These are phyloP conservation scores for Elsinoe batatas DNA, from an alignment of 2,329 filamentous ascomycete species.

Conservation along the genomic window DNA sequence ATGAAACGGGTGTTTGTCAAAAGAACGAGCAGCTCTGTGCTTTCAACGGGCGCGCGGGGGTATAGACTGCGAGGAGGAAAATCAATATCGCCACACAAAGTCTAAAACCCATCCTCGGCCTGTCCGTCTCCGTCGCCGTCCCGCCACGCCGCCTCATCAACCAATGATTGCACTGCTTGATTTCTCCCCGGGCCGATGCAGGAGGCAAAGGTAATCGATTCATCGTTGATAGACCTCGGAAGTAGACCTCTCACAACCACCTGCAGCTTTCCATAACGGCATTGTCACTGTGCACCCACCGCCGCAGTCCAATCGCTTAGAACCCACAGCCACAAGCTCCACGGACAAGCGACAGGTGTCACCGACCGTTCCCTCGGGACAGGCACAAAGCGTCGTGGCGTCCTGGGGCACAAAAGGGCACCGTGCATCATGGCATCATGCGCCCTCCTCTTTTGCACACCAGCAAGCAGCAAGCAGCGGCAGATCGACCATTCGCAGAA, in stretches of 20 bases:
- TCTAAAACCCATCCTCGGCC: background rate
- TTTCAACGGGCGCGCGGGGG: background rate
- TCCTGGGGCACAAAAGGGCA: background rate
- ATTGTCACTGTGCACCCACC: background rate
- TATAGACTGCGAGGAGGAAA: no score
- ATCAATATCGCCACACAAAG: slow-evolving; percentile 8
- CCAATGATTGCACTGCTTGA: background rate
- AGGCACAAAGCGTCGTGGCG: background rate
- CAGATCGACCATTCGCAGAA: background rate
- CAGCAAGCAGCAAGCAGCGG: background rate
- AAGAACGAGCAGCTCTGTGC: background rate
- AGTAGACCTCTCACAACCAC: no score
- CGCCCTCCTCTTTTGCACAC: background rate
- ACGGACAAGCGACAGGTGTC: background rate
- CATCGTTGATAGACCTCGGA: background rate
- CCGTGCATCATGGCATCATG: background rate
- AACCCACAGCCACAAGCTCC: background rate
- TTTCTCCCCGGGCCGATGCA: background rate
- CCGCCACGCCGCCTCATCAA: background rate
- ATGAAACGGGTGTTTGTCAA: slow-evolving; percentile 7
- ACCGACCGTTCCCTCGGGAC: slow-evolving; percentile 1
- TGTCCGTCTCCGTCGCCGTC: background rate
- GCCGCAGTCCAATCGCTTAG: background rate
- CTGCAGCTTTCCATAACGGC: background rate
- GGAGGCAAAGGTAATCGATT: background rate